These are phyloP conservation scores for Parastagonospora nodorum DNA, from an alignment of 2,329 filamentous ascomycete species.

Conservation along the genomic window DNA sequence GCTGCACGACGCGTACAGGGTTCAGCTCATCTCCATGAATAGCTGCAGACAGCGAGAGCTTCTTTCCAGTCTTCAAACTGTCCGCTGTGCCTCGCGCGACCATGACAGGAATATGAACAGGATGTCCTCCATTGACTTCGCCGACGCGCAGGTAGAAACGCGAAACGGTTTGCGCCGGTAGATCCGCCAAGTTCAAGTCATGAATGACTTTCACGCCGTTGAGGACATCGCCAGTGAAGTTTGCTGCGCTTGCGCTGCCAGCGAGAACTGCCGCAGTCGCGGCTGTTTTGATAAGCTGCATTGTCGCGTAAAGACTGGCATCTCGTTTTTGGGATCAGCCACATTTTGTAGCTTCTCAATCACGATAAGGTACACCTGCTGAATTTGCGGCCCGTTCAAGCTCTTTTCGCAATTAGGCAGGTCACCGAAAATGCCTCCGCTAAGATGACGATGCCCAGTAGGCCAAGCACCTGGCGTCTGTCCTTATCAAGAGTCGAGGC, in stretches of 20 bases:
- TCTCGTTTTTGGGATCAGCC: neutral
- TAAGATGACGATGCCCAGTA: slow-evolving; percentile 37
- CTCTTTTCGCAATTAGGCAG: slow-evolving; percentile 37
- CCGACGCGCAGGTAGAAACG: slow-evolving; percentile 47
- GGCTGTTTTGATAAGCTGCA: slow-evolving; percentile 31
- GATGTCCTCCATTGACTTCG: slow-evolving; percentile 46
- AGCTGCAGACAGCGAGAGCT: slow-evolving; percentile 44
- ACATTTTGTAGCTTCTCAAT: slow-evolving; percentile 14
- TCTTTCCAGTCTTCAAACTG: slow-evolving; percentile 43
- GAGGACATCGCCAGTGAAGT: slow-evolving; percentile 40
- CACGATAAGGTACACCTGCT: slow-evolving; percentile 20
- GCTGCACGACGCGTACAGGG: slow-evolving; percentile 44
- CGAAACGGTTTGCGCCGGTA: slow-evolving; percentile 43
- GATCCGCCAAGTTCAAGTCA: slow-evolving; percentile 42
- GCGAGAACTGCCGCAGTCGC: slow-evolving; percentile 24
- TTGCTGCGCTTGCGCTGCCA: slow-evolving; percentile 23
- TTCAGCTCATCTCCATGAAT: slow-evolving; percentile 50
- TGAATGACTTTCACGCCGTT: slow-evolving; percentile 40
- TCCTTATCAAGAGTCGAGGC: neutral
- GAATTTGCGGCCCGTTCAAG: slow-evolving; percentile 7
- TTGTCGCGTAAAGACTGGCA: slow-evolving; percentile 11
- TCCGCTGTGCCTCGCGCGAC: slow-evolving; percentile 46
- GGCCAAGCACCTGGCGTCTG: slow-evolving; percentile 7
- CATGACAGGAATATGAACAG: slow-evolving; percentile 46
- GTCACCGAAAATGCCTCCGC: slow-evolving; percentile 18